phyloP scores from a whole-genome alignment of 306 rosid genomes.

The Amphicarpaea edgeworthii region DNA sequence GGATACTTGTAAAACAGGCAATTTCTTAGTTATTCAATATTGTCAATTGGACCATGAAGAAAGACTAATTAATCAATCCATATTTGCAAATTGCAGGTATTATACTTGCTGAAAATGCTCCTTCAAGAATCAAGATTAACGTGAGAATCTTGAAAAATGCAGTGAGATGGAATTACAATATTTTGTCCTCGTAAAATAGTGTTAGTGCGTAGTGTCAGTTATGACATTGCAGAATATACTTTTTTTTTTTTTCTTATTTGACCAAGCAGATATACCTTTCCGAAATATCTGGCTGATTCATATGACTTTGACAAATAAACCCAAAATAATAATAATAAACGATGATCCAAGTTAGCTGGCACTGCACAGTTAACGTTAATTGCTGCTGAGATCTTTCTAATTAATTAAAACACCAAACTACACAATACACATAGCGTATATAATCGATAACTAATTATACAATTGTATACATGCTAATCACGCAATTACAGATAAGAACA shows the following conservation, averaged over 20 bases:
- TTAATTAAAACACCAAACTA: background rate
- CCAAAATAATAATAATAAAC: background rate
- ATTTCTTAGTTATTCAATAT: no score
- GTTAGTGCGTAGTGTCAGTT: background rate
- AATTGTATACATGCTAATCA: background rate
- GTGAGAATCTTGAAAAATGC: no score
- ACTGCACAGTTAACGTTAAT: background rate
- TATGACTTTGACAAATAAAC: slow-evolving; percentile 12
- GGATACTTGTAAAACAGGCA: no score
- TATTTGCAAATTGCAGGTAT: no score
- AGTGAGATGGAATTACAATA: no score
- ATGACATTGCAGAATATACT: background rate
- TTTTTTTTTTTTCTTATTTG: background rate
- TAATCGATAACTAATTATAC: background rate
- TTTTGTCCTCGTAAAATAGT: background rate
- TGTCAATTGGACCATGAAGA: no score
- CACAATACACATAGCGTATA: background rate
- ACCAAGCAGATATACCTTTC: background rate
- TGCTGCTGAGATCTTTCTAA: background rate
- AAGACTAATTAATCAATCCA: no score
- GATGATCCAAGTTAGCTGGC: background rate
- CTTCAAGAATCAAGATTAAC: no score
- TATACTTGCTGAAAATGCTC: no score
- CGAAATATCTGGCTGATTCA: background rate
- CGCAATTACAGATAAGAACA: background rate